These are phyloP conservation scores for Sporothrix dimorphospora DNA, from an alignment of 2,329 filamentous ascomycete genomes.

Conservation along the genomic window DNA sequence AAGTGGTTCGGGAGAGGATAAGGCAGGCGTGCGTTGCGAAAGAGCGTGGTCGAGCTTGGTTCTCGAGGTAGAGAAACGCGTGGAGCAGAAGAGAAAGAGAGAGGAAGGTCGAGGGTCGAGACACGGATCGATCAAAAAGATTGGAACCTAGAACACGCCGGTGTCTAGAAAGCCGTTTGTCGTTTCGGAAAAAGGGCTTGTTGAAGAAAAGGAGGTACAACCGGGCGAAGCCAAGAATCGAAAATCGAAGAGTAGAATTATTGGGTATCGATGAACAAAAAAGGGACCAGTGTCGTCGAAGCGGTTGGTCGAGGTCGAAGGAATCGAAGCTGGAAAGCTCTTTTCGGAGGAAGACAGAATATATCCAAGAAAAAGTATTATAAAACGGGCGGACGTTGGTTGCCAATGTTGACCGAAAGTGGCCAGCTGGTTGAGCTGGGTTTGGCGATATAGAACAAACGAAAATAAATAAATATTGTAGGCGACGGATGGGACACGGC, in stretches of 20 bases:
- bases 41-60: neutral
- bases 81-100: neutral
- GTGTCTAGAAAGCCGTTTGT: slow-evolving; percentile 4
- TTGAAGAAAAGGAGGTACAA: neutral
- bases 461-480: slow-evolving; percentile 16
- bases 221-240: slow-evolving; percentile 24
- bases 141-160: slow-evolving; percentile 5
- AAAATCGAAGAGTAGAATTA: slow-evolving; percentile 26
- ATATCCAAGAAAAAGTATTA: slow-evolving; percentile 19
- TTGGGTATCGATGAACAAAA: slow-evolving; percentile 30
- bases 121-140: too few species aligned
- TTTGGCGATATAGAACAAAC: slow-evolving; percentile 11
- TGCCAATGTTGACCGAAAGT: neutral
- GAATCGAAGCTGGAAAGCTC: slow-evolving; percentile 19
- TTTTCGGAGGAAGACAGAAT: slow-evolving; percentile 5
- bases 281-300: slow-evolving; percentile 17
- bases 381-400: neutral
- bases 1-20: slow-evolving; percentile 36
- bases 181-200: neutral
- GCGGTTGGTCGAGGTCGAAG: neutral
- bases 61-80: too few species aligned
- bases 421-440: neutral
- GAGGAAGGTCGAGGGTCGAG: neutral
- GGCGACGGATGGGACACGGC: neutral
- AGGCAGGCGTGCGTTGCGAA: neutral